A percentile compares a stretch with the other conserved stretches of the same genome.
phyloP scores from a whole-genome alignment of 2,329 filamentous ascomycete species.

The Lasiodiplodia sp. region DNA sequence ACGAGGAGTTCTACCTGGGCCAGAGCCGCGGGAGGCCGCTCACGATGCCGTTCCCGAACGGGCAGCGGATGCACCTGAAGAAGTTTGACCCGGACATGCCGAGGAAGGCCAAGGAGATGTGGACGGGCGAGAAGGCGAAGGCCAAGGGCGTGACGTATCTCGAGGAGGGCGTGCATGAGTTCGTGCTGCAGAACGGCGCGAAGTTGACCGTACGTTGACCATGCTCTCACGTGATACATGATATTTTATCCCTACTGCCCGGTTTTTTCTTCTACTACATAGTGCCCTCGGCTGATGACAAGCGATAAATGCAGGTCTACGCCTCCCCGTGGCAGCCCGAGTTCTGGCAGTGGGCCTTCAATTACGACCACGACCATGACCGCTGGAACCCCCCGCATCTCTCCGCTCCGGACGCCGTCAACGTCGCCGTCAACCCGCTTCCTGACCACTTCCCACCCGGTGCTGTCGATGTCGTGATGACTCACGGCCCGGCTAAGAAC shows the following conservation, averaged over 20 bases:
- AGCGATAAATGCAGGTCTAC: slow-evolving; percentile 51
- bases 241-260: neutral
- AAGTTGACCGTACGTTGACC: slow-evolving; percentile 48
- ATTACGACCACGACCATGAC: slow-evolving; percentile 59
- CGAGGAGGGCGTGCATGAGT: slow-evolving; percentile 60
- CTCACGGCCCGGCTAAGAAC: slow-evolving; percentile 65
- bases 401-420: slow-evolving; percentile 35
- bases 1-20: slow-evolving; percentile 56
- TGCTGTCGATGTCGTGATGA: slow-evolving; percentile 65
- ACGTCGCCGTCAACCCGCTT: slow-evolving; percentile 35
- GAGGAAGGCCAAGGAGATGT: slow-evolving; percentile 48
- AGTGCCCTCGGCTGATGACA: neutral
- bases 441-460: slow-evolving; percentile 47
- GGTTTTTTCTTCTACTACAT: too few species aligned
- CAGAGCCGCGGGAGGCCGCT: neutral
- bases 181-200: slow-evolving; percentile 59
- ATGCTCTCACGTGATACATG: neutral
- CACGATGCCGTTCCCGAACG: slow-evolving; percentile 32
- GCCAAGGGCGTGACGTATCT: slow-evolving; percentile 60
- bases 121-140: slow-evolving; percentile 54
- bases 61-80: slow-evolving; percentile 39
- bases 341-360: slow-evolving; percentile 64
- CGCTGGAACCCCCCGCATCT: slow-evolving; percentile 57
- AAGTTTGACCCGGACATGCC: slow-evolving; percentile 36
- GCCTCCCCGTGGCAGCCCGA: slow-evolving; percentile 63